These are phyloP conservation scores for Acanthamoeba castellanii DNA, from an alignment of 208 protist species.

Conservation along the genomic window DNA sequence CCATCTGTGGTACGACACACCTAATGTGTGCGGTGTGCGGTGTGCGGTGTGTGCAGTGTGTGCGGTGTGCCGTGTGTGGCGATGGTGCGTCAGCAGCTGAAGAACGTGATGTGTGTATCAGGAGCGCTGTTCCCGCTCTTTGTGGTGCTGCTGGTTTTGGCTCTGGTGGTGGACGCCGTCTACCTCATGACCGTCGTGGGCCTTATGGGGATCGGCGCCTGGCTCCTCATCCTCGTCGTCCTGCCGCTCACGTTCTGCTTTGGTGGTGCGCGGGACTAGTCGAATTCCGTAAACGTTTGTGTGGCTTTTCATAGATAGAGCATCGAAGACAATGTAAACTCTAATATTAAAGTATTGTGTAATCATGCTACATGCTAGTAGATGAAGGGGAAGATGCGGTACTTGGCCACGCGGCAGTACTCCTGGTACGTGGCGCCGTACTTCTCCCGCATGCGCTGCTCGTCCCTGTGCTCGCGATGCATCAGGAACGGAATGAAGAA, in stretches of 20 bases:
- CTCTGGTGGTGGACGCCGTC: not conserved
- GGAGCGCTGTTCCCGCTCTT: not conserved
- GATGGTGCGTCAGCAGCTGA: too few species aligned
- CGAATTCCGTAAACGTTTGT: too few species aligned
- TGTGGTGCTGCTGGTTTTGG: not conserved
- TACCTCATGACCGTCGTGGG: not conserved
- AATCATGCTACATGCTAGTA: not conserved
- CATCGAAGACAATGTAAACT: too few species aligned
- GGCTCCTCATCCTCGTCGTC: too few species aligned
- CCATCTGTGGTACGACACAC: not conserved
- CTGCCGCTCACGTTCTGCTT: too few species aligned
- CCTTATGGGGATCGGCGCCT: too few species aligned
- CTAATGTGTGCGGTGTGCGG: not conserved
- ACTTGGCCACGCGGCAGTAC: conserved; percentile 49
- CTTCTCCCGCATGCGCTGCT: conserved; percentile 39
- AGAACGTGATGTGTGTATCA: not conserved
- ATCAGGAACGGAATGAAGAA: conserved; percentile 66
- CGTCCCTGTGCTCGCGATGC: conserved; percentile 45
- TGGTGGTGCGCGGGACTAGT: too few species aligned
- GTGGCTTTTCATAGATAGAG: too few species aligned
- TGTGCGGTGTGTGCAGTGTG: not conserved
- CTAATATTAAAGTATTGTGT: too few species aligned
- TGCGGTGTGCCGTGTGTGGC: not conserved
- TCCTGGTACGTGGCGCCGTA: conserved; percentile 36
- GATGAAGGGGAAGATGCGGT: conserved; percentile 48